Conservation (phyloP, 352 stramenopile genomes). For the Pythium angustatum region DNA sequence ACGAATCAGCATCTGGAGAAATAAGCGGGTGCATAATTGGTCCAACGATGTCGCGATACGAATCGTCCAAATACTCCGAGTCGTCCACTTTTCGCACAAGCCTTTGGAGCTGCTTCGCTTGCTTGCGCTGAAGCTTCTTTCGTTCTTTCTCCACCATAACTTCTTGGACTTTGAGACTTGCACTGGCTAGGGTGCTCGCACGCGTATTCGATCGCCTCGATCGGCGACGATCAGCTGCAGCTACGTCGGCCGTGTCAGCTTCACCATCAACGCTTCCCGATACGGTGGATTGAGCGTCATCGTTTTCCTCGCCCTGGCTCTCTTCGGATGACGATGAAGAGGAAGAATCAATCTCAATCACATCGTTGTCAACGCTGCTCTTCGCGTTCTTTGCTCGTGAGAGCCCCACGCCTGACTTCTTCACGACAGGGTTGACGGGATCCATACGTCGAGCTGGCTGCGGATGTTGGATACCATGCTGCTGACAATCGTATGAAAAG, state of each 20-base stretch:
- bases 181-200: slow-evolving; percentile 59
- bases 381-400: not conserved
- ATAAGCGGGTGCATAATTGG: slow-evolving; percentile 26
- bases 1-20: slow-evolving; percentile 19
- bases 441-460: slow-evolving; percentile 46
- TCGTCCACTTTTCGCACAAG: slow-evolving; percentile 50
- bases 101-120: slow-evolving; percentile 39
- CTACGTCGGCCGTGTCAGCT: not conserved
- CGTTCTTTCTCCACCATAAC: slow-evolving; percentile 56
- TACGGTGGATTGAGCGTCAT: slow-evolving; percentile 13
- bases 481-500: slow-evolving; percentile 89
- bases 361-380: not conserved
- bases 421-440: slow-evolving; percentile 61
- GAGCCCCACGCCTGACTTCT: slow-evolving; percentile 23
- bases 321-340: slow-evolving; percentile 28
- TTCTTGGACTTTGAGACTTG: slow-evolving; percentile 60
- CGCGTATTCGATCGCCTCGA: slow-evolving; percentile 65
- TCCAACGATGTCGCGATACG: slow-evolving; percentile 44
- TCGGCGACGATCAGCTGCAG: slow-evolving; percentile 31
- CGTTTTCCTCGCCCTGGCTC: slow-evolving; percentile 10
- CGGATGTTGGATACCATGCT: slow-evolving; percentile 84
- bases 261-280: slow-evolving; percentile 25
- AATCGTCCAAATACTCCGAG: slow-evolving; percentile 74
- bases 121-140: slow-evolving; percentile 36
- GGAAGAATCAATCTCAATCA: slow-evolving; percentile 34